phyloP scores from a whole-genome alignment of 371 early-diverging fungal genomes.

The Mucor saturninus region DNA sequence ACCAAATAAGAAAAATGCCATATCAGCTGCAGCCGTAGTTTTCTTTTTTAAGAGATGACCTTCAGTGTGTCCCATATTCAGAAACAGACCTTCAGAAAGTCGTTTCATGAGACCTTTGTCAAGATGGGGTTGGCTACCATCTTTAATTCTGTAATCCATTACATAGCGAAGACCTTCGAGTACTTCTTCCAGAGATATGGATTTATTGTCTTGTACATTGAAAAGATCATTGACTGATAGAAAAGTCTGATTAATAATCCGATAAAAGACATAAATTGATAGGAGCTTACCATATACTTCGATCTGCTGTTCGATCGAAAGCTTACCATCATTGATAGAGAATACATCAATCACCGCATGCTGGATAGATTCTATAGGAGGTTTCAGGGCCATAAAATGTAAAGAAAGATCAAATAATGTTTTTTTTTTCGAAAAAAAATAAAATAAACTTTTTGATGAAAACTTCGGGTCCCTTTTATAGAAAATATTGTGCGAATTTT shows the following conservation, averaged over 20 bases:
- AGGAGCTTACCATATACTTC: conserved; percentile 75
- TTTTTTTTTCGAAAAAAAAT: neutral
- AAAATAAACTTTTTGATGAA: neutral
- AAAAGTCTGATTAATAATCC: conserved; percentile 13
- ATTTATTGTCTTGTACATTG: conserved; percentile 69
- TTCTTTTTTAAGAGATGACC: conserved; percentile 67
- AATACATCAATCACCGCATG: conserved; percentile 47
- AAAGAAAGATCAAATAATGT: neutral
- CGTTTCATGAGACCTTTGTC: conserved; percentile 84
- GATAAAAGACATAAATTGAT: neutral
- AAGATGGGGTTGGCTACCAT: conserved; percentile 81
- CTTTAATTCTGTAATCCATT: conserved; percentile 90
- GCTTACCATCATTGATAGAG: conserved; percentile 64
- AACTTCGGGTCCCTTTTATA: neutral
- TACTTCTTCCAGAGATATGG: conserved; percentile 84
- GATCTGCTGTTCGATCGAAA: conserved; percentile 83
- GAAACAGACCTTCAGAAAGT: conserved; percentile 82
- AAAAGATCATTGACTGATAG: conserved; percentile 64
- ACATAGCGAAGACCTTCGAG: conserved; percentile 91
- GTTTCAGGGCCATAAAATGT: conserved; percentile 27
- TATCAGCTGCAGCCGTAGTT: conserved; percentile 80
- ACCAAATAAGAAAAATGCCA: conserved; percentile 89
- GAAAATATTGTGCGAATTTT: neutral
- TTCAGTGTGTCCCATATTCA: conserved; percentile 72
- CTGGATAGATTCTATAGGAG: conserved; percentile 22